These are phyloP conservation scores for Termitomyces eurrhizus DNA, from an alignment of 768 basidiomycete genomes.

Conservation along the genomic window DNA sequence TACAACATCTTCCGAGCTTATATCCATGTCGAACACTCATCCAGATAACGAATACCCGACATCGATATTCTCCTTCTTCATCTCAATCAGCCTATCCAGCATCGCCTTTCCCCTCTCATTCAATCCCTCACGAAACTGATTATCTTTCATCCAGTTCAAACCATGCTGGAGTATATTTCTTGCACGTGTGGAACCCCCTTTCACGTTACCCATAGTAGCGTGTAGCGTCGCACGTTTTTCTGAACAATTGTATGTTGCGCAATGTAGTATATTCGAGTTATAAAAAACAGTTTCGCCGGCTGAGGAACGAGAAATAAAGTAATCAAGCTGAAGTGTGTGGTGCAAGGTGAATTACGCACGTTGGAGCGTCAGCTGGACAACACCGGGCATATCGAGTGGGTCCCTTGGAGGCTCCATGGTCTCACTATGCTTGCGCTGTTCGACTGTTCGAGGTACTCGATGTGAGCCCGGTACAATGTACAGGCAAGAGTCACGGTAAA, in stretches of 20 bases:
- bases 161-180: slow-evolving; percentile 76
- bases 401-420: slow-evolving; percentile 46
- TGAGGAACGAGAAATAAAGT: slow-evolving; percentile 17
- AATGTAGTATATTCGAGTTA: slow-evolving; percentile 76
- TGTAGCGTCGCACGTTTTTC: slow-evolving; percentile 63
- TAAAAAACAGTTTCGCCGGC: slow-evolving; percentile 80
- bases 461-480: slow-evolving; percentile 72
- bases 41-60: slow-evolving; percentile 50
- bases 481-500: slow-evolving; percentile 67
- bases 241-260: slow-evolving; percentile 54
- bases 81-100: slow-evolving; percentile 52
- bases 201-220: slow-evolving; percentile 58
- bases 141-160: slow-evolving; percentile 63
- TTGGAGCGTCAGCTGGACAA: slow-evolving; percentile 48
- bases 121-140: slow-evolving; percentile 42
- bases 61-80: slow-evolving; percentile 41
- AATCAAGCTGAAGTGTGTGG: neutral
- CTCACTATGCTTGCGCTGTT: slow-evolving; percentile 54
- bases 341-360: slow-evolving; percentile 31
- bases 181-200: slow-evolving; percentile 60
- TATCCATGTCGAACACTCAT: neutral
- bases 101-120: slow-evolving; percentile 45
- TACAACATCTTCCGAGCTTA: neutral
- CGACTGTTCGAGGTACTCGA: slow-evolving; percentile 47
- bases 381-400: slow-evolving; percentile 70